Base-by-base conservation (phyloP, 768 basidiomycete genomes). In the Boletus rubescentipes region DNA sequence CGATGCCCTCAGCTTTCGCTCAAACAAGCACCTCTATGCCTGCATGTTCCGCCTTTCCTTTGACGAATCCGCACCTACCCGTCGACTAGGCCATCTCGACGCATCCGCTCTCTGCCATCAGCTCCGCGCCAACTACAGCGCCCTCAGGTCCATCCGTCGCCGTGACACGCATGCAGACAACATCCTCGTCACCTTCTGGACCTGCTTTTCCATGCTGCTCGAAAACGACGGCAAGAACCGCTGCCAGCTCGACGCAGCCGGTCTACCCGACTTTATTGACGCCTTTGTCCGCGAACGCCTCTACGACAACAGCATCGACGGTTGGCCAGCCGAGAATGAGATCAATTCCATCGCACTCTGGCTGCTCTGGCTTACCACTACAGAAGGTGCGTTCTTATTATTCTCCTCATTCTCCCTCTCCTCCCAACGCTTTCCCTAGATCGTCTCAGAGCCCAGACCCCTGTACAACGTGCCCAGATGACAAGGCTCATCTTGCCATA, bases 201-300 rank as follows among this genome's bases (percentile, higher is more conserved):
- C 68, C 0, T 75, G 75, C 6, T 81, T 78, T 47, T 61, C 85
- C 39, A 79, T 89, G 75, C 65, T 85, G 66, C 69, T 80, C 4
- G 87, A 89, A 57, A 82, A 86, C 68, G 86, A 89, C 67, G 85
- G 85, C 32, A 78, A 77, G 64, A 89, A 89, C 64, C 73, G 75
- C 34, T 69, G 60, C 4, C 84, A 84, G 67, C 79, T 89, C 44
- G 73, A 79, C 51, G 72, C 68, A 21, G 85, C 81, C 0, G 77
- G 78, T 4, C 72, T 84, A 4, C 73, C 75, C 35, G 56, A 55
- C 5, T 83, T 79, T 39, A 72, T 82, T 9, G 75, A 79, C 43
- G 18, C 50, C 2, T 82, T 77, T 51, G 65, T 84, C 34, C 74
- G 73, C 31, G 62, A 62, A n/a, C 75, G 76, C 8, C 71, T 86